phyloP scores from a whole-genome alignment of 139 green algal species.

The Coccomyxa sp. region DNA sequence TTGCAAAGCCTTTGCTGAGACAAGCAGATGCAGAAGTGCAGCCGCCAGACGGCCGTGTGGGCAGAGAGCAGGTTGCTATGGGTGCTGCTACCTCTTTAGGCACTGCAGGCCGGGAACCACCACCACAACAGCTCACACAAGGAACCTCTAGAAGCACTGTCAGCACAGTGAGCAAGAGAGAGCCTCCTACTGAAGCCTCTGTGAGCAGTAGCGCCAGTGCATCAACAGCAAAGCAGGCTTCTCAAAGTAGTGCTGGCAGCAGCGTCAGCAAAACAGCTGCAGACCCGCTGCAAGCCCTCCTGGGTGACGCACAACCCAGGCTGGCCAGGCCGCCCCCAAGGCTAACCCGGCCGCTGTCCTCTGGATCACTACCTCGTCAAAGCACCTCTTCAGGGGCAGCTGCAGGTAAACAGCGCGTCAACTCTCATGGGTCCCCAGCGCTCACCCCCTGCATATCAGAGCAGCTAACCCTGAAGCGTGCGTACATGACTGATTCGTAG shows the following conservation, averaged over 20 bases:
- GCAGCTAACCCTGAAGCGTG: not conserved
- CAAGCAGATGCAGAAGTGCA: no score
- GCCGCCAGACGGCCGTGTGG: no score
- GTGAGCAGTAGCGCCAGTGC: not conserved
- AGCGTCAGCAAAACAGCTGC: not conserved
- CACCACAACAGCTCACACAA: no score
- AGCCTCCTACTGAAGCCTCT: not conserved
- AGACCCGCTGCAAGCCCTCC: not conserved
- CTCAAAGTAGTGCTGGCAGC: not conserved
- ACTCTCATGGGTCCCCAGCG: not conserved
- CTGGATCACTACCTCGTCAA: not conserved
- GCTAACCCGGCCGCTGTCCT: not conserved
- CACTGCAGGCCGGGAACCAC: no score
- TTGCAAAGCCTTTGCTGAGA: no score
- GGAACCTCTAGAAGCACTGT: not conserved
- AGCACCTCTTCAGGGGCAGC: not conserved
- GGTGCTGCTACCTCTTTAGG: no score
- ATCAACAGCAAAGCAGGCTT: not conserved
- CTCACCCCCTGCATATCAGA: not conserved
- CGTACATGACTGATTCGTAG: no score
- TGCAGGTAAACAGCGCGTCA: no score
- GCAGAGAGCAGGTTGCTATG: no score
- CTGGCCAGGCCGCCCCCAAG: not conserved
- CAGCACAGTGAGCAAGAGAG: not conserved
- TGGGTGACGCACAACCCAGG: not conserved